A percentile compares a stretch with the other conserved stretches of the same genome.
phyloP scores from a whole-genome alignment of 2,329 filamentous ascomycete species.

The Diplocarpon rosae region DNA sequence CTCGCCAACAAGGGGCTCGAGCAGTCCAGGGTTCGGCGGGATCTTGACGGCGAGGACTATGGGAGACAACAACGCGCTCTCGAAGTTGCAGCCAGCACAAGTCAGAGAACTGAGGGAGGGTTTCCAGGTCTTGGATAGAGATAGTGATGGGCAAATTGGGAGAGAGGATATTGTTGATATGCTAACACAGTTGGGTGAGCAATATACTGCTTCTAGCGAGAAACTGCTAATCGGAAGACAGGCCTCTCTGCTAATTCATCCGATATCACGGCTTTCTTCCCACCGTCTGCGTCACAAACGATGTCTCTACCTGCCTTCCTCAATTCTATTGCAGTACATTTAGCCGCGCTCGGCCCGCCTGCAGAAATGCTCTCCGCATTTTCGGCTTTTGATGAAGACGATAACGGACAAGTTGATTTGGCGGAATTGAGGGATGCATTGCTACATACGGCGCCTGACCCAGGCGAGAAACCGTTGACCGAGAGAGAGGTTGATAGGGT shows the following conservation, averaged over 20 bases:
- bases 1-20: slow-evolving; percentile 26
- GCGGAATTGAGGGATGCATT: slow-evolving; percentile 73
- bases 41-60: slow-evolving; percentile 17
- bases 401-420: slow-evolving; percentile 85
- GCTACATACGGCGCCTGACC: slow-evolving; percentile 69
- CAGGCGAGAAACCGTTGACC: slow-evolving; percentile 51
- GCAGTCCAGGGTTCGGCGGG: slow-evolving; percentile 22
- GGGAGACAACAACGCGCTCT: slow-evolving; percentile 40
- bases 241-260: slow-evolving; percentile 63
- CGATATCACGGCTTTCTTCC: slow-evolving; percentile 74
- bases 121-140: slow-evolving; percentile 85
- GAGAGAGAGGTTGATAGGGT: slow-evolving; percentile 74
- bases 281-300: slow-evolving; percentile 56
- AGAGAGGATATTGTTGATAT: slow-evolving; percentile 80
- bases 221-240: slow-evolving; percentile 24
- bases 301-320: slow-evolving; percentile 81
- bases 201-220: not conserved
- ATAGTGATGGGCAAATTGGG: slow-evolving; percentile 75
- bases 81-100: slow-evolving; percentile 69
- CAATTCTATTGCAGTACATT: slow-evolving; percentile 63
- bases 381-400: slow-evolving; percentile 89
- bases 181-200: slow-evolving; percentile 67
- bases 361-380: slow-evolving; percentile 82
- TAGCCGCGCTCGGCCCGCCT: slow-evolving; percentile 64
- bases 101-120: slow-evolving; percentile 82